Evolutionary conservation across 1,284 basidiomycete species (phyloP).

Genomic region (Apiotrichum montevideense): DNA sequence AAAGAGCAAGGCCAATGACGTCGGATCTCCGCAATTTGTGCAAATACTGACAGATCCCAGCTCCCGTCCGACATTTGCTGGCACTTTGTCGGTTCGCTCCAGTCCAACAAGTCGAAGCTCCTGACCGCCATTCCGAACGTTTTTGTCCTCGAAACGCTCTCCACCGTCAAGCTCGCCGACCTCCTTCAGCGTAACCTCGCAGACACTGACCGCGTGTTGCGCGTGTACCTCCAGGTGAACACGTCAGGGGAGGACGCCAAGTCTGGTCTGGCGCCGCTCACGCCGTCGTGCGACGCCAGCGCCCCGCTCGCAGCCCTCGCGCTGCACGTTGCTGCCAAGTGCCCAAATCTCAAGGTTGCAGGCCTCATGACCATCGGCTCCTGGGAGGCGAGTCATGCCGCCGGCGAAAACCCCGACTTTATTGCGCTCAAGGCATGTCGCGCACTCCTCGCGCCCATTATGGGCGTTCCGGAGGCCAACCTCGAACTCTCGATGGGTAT

Average conservation of each 20-base stretch:
- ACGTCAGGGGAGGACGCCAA: slow-evolving; percentile 88
- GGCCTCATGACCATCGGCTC: slow-evolving; percentile 98
- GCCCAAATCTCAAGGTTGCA: slow-evolving; percentile 66
- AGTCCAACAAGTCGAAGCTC: slow-evolving; percentile 90
- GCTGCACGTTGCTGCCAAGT: slow-evolving; percentile 62
- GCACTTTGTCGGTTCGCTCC: slow-evolving; percentile 95
- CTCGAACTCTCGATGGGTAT: slow-evolving; percentile 94
- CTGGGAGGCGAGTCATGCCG: slow-evolving; percentile 60
- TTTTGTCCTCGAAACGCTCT: slow-evolving; percentile 83
- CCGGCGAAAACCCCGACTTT: slow-evolving; percentile 77
- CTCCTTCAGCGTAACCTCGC: slow-evolving; percentile 73
- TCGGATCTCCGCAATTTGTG: background rate
- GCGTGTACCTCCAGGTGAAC: slow-evolving; percentile 87
- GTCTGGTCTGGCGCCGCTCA: slow-evolving; percentile 69
- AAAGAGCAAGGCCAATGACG: too few relatives aligned
- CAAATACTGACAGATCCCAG: slow-evolving; percentile 46
- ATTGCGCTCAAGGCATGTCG: slow-evolving; percentile 61
- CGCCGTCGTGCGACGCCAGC: slow-evolving; percentile 24
- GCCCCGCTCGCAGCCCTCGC: slow-evolving; percentile 63
- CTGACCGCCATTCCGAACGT: slow-evolving; percentile 87
- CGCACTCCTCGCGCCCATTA: slow-evolving; percentile 52
- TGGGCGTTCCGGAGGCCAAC: slow-evolving; percentile 49
- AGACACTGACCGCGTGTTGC: slow-evolving; percentile 50
- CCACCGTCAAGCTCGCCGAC: slow-evolving; percentile 75
- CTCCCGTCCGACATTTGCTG: slow-evolving; percentile 78